Evolutionary conservation across 805 yeast genomes (phyloP).

Genomic region (Metschnikowia santaceciliae): DNA sequence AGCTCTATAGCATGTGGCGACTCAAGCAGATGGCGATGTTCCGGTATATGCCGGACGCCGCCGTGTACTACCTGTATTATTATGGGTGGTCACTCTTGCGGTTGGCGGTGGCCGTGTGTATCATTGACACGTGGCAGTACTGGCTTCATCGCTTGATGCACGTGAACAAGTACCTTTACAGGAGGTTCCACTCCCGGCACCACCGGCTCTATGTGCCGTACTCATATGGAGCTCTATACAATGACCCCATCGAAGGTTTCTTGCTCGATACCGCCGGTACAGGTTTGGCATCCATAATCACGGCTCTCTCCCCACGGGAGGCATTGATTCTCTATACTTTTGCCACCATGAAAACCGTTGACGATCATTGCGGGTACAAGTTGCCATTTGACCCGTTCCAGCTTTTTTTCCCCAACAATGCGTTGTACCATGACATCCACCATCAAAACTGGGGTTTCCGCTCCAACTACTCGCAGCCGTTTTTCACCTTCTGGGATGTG

Average conservation of each 20-base stretch:
- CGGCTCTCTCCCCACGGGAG: constrained; percentile 73
- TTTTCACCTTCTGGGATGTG: constrained; percentile 90
- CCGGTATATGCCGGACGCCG: constrained; percentile 42
- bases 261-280: constrained; percentile 89
- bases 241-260: constrained; percentile 92
- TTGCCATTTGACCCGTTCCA: constrained; percentile 92
- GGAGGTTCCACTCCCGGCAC: constrained; percentile 86
- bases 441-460: constrained; percentile 96
- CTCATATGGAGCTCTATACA: constrained; percentile 94
- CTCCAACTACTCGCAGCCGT: constrained; percentile 92
- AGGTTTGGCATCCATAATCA: constrained; percentile 67
- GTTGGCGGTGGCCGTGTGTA: constrained; percentile 57
- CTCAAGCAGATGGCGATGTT: constrained; percentile 37
- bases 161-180: constrained; percentile 68
- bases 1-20: constrained; percentile 45
- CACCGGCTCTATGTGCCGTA: constrained; percentile 93
- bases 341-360: constrained; percentile 94
- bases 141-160: constrained; percentile 89
- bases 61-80: constrained; percentile 53
- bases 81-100: constrained; percentile 61
- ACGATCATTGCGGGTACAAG: constrained; percentile 98
- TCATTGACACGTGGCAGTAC: constrained; percentile 95
- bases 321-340: constrained; percentile 69
- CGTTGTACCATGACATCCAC: constrained; percentile 95
- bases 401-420: constrained; percentile 85